Evolutionary conservation across 768 basidiomycete species (phyloP).

Genomic region (Trametes punicea): DNA sequence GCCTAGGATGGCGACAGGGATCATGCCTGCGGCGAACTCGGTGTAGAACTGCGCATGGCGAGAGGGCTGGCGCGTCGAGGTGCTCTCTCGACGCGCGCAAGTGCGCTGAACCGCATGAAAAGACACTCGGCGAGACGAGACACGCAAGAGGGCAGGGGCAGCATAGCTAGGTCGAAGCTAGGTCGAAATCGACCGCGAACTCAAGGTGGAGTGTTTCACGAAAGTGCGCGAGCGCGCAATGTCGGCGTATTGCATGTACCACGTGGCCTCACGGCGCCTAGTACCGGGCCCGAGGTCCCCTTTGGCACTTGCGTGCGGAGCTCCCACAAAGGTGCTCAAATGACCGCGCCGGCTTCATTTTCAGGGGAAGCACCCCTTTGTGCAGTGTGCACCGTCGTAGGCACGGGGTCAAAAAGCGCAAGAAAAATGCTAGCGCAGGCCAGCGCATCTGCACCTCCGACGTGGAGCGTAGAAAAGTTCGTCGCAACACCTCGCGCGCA

Average conservation of each 20-base stretch:
- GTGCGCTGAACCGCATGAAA: constrained; percentile 1
- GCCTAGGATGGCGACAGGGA: constrained; percentile 74
- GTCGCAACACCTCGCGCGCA: background rate
- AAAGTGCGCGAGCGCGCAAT: background rate
- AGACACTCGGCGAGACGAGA: background rate
- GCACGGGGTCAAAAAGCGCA: background rate
- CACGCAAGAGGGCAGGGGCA: constrained; percentile 4
- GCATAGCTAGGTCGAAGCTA: no score
- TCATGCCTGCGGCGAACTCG: constrained; percentile 68
- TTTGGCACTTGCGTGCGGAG: background rate
- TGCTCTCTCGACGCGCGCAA: constrained; percentile 7
- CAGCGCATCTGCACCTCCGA: background rate
- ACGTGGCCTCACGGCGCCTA: constrained; percentile 3
- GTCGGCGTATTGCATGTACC: background rate
- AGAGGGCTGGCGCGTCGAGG: constrained; percentile 29
- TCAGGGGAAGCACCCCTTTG: background rate
- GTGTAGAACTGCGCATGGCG: constrained; percentile 67
- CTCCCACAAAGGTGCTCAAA: background rate
- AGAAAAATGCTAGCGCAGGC: background rate
- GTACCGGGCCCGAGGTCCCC: no score
- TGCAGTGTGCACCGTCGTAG: background rate
- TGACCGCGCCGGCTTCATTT: background rate
- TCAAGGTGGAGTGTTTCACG: constrained; percentile 3
- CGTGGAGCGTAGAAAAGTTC: background rate
- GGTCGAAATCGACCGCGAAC: background rate